Evolutionary conservation across 257 asterid genomes (phyloP), one percentile per base, ranked within the genome.

Genomic region (Solanum dulcamara): DNA sequence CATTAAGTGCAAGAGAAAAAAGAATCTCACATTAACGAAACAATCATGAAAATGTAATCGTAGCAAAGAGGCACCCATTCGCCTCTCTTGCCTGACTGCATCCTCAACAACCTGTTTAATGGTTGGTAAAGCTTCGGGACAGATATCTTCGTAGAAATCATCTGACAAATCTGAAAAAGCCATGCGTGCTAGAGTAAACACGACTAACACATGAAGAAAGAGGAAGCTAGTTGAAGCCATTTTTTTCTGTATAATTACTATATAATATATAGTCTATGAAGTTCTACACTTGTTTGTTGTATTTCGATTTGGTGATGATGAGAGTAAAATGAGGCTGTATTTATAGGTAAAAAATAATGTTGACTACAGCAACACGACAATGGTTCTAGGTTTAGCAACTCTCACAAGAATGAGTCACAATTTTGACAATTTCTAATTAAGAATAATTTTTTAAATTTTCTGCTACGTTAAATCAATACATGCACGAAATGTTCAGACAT

Each of bases 51-150:
- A 88, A 80, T 85, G 88, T 6, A 88, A 71, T 11, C 86, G 88
- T 12, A 88, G 84, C 48, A 88, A 80, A 7, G 90, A 88, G 33
- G 84, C 89, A 14, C 90, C 90, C 87, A 88, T 91, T 30, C 92
- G 90, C 32, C 85, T 59, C 66, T 92, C 92, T 44, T 75, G 51
- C 28, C 13, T 42, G 33, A 92, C 68, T 5, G 93, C 93, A 26
- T 59, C 91, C 42, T 83, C 62, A 1, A 92, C 93, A 1, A 87
- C 86, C 2, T 87, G 82, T 84, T 50, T 85, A 64, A 91, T 91
- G 17, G 92, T 77, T 30, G 86, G 83, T 84, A 91, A 71, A 51
- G 93, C 92, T 32, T 81, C 24, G 0, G 91, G 91, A 59, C 90
- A 91, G 42, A 86, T 32, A 72, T 72, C 10, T 2, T 74, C 57